Conservation (phyloP, 768 basidiomycete genomes). For the Epithele typhae region DNA sequence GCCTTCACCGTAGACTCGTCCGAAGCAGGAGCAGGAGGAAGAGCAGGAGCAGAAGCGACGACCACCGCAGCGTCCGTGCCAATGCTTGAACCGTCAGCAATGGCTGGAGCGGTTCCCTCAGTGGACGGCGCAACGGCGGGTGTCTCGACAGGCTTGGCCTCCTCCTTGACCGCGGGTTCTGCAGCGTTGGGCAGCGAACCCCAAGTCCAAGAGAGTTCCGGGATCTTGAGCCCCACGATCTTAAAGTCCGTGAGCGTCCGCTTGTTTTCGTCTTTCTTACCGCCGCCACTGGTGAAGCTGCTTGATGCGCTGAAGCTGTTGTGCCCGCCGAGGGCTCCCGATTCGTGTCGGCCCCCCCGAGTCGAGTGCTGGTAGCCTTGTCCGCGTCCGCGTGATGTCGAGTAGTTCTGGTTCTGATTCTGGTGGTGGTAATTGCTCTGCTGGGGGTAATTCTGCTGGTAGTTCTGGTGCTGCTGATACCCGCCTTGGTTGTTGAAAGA, state of each 20-base stretch:
- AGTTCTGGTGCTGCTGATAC: conserved; percentile 26
- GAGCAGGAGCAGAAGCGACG: conserved; percentile 8
- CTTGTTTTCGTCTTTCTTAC: conserved; percentile 85
- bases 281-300: conserved; percentile 40
- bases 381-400: conserved; percentile 54
- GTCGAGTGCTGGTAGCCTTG: conserved; percentile 43
- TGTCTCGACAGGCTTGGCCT: conserved; percentile 13
- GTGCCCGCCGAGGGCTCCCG: conserved; percentile 35
- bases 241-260: conserved; percentile 98
- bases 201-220: conserved; percentile 85
- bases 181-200: conserved; percentile 45
- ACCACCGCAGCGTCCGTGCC: conserved; percentile 11
- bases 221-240: conserved; percentile 86
- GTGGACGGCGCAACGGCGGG: conserved; percentile 24
- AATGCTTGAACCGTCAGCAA: conserved; percentile 13
- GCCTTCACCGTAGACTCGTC: conserved; percentile 19
- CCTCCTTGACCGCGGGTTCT: conserved; percentile 24
- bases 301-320: conserved; percentile 36
- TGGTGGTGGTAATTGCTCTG: conserved; percentile 32
- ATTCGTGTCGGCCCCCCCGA: conserved; percentile 38
- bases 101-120: conserved; percentile 12
- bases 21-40: conserved; percentile 5
- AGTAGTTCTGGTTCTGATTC: conserved; percentile 27
- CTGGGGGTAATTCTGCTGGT: conserved; percentile 31
- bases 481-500: conserved; percentile 47